Percentiles rank a stretch among this genome's conserved stretches.
phyloP scores from a whole-genome alignment of 2,329 filamentous ascomycete species.

The Macrophomina tecta region DNA sequence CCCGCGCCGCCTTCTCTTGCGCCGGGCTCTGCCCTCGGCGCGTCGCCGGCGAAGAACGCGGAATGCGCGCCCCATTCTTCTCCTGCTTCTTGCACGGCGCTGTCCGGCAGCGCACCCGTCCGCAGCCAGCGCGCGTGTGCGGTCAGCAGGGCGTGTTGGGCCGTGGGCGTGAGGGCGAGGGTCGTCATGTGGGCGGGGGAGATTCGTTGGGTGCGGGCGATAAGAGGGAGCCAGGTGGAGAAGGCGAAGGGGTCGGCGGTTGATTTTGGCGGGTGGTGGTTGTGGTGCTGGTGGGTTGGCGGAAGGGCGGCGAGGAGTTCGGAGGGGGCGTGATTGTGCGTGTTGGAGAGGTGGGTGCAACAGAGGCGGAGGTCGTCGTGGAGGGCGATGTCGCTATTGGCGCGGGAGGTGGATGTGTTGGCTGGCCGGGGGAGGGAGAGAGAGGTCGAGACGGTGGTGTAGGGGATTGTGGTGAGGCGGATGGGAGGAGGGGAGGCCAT shows the following conservation, averaged over 20 bases:
- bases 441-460: neutral
- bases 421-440: too few species aligned
- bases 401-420: too few species aligned
- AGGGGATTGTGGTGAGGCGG: neutral
- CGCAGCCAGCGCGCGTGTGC: conserved; percentile 28
- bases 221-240: conserved; percentile 51
- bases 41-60: neutral
- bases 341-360: neutral
- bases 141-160: conserved; percentile 33
- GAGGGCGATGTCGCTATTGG: neutral
- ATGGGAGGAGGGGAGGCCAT: neutral
- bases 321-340: neutral
- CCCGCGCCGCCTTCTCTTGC: neutral
- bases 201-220: conserved; percentile 45
- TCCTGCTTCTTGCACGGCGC: too few species aligned
- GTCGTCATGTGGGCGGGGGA: conserved; percentile 33
- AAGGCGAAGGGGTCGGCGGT: conserved; percentile 44
- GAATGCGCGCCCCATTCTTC: too few species aligned
- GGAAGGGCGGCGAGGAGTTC: neutral
- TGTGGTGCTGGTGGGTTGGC: neutral
- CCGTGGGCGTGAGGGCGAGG: conserved; percentile 28
- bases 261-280: neutral
- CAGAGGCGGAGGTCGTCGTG: neutral
- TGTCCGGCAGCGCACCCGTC: neutral
- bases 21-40: neutral